phyloP scores from a whole-genome alignment of 148 eudicot genomes.

The Limonium bicolor region DNA sequence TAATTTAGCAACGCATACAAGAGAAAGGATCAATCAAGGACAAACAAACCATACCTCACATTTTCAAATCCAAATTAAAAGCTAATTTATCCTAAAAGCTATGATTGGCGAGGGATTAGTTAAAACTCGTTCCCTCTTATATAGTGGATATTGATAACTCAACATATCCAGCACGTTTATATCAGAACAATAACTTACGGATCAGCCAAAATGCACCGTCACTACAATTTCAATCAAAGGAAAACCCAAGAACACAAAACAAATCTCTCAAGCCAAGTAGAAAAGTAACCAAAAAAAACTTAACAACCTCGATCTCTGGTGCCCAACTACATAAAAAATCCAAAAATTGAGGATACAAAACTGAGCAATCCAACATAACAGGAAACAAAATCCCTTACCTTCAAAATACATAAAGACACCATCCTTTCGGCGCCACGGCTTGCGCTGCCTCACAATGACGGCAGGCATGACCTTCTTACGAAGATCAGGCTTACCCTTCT shows the following conservation, averaged over 20 bases:
- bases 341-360: not conserved
- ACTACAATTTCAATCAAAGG: not conserved
- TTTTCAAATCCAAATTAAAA: too few relatives aligned
- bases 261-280: not conserved
- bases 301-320: not conserved
- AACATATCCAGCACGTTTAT: too few relatives aligned
- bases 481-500: constrained; percentile 5
- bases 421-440: constrained; percentile 9
- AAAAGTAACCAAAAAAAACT: not conserved
- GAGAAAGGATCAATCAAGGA: too few relatives aligned
- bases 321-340: not conserved
- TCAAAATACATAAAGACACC: constrained; percentile 7
- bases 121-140: too few relatives aligned
- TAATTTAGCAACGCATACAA: too few relatives aligned
- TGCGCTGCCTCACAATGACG: constrained; percentile 5
- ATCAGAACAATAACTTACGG: too few relatives aligned
- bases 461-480: constrained; percentile 8
- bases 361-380: not conserved
- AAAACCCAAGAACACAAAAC: not conserved
- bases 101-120: too few relatives aligned
- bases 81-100: too few relatives aligned
- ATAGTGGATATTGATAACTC: too few relatives aligned
- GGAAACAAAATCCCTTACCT: constrained; percentile 3
- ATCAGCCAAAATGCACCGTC: too few relatives aligned
- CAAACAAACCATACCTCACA: too few relatives aligned